phyloP scores from a whole-genome alignment of 2,329 filamentous ascomycete species.

The Colletotrichum horii region DNA sequence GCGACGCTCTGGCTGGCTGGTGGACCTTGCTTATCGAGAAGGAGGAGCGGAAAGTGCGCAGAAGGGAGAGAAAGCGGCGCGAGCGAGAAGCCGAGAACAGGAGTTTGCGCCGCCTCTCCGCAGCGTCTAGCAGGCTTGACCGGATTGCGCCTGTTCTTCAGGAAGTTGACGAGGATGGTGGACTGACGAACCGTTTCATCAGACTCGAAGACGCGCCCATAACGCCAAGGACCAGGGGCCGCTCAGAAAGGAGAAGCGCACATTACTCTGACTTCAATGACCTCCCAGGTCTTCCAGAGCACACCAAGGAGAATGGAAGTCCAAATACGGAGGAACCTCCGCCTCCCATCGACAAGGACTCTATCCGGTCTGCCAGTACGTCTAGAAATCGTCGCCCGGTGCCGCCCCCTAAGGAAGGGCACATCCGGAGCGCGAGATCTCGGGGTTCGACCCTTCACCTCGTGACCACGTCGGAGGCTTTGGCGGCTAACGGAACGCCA shows the following conservation, averaged over 20 bases:
- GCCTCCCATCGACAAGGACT: constrained; percentile 80
- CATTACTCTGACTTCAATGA: constrained; percentile 71
- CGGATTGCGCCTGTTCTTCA: constrained; percentile 77
- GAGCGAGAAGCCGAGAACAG: constrained; percentile 85
- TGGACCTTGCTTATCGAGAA: constrained; percentile 96
- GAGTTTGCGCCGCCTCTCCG: constrained; percentile 81
- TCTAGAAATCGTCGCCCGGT: constrained; percentile 77
- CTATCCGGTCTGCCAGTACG: constrained; percentile 76
- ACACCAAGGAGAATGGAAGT: constrained; percentile 46
- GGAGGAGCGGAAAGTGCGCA: constrained; percentile 83
- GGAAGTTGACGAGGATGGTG: constrained; percentile 80
- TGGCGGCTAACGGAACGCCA: constrained; percentile 39
- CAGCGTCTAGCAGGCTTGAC: constrained; percentile 86
- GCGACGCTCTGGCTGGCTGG: constrained; percentile 92
- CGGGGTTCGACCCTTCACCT: constrained; percentile 87
- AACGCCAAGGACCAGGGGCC: constrained; percentile 73
- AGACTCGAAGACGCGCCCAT: constrained; percentile 46
- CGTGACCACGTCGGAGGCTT: constrained; percentile 68
- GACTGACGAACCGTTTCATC: constrained; percentile 49
- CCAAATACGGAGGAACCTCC: constrained; percentile 59
- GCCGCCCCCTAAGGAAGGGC: constrained; percentile 85
- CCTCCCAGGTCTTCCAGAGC: constrained; percentile 78
- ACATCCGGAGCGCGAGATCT: constrained; percentile 71
- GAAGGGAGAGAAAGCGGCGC: constrained; percentile 81
- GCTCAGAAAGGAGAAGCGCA: constrained; percentile 77